Conservation (phyloP, 805 yeast species). For the Yamadazyma akitaensis region DNA sequence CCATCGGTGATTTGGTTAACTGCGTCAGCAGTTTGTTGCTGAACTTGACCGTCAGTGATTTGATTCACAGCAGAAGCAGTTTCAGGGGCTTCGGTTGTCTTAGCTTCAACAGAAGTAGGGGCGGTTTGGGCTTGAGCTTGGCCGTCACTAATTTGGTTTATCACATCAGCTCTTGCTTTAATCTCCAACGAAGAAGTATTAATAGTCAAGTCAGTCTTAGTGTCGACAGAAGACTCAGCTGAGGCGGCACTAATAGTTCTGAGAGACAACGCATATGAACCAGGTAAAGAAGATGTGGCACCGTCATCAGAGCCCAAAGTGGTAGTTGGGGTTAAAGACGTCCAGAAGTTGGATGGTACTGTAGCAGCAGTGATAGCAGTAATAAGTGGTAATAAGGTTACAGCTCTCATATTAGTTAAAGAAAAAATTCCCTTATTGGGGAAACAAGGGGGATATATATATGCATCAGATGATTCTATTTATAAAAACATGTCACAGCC, state of each 20-base stretch:
- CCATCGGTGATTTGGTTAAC: constrained; percentile 28
- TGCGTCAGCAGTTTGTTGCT: constrained; percentile 22
- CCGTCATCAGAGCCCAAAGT: constrained; percentile 18
- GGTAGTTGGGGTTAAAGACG: constrained; percentile 29
- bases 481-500: not conserved
- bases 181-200: constrained; percentile 7
- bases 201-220: constrained; percentile 1
- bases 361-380: constrained; percentile 18
- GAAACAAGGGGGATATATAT: constrained; percentile 6
- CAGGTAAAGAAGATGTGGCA: constrained; percentile 25
- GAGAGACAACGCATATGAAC: constrained; percentile 32
- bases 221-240: constrained; percentile 9
- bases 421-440: constrained; percentile 7
- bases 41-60: constrained; percentile 40
- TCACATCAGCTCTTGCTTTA: constrained; percentile 7
- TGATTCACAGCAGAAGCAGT: constrained; percentile 29
- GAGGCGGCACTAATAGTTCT: constrained; percentile 21
- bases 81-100: constrained; percentile 22
- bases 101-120: constrained; percentile 21
- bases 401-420: constrained; percentile 7
- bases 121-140: constrained; percentile 39
- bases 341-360: constrained; percentile 25
- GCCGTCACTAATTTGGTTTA: constrained; percentile 46
- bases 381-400: constrained; percentile 8
- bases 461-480: not conserved